Evolutionary conservation across 495 filamentous ascomycete genomes (phyloP), one percentile per base, ranked within the genome.

Genomic region (Parmelia sp.): DNA sequence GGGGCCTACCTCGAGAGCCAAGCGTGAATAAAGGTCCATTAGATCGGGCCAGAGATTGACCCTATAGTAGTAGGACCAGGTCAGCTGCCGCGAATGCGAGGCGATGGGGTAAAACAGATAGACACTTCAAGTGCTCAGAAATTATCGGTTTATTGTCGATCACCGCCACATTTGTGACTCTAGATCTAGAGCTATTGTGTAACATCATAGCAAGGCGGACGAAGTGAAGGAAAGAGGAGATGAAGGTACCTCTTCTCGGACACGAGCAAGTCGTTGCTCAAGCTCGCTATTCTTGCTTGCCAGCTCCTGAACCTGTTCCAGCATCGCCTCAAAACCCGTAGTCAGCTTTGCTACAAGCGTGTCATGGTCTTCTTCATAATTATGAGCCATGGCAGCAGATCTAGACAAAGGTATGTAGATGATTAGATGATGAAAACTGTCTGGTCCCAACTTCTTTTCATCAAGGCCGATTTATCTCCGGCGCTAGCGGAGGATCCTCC

Each of bases 161-260:
- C 81, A 81, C 64, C 70, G 74, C 73, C 76, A 75, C 77, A 72
- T 55, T 62, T 65, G 77, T 74, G 75, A 74, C 79, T 82, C 74
- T 75, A 80, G 80, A 83, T 83, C 81, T 83, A 83, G 81, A 83
- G 81, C 81, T 83, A 82, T 78, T 66, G 51, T 79, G 74, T 79
- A 71, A 81, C 81, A 63, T 83, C 80, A 81, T 76, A 78, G 75
- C 78, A 71, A 70, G 59, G 47, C 53, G 61, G 63, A 57, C 45
- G 27, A 27, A 25, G 33, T 57, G 60, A 65, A 57, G 60, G 61
- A 42, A 57, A 61, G 35, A 62, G 60, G 61, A n/a, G 21, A 27
- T 17, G 12, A 42, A 58, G 71, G 69, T 80, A 83, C 80, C 80
- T 83, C 72, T 63, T 78, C 72, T 60, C 77, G 74, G 19, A 78